Evolutionary conservation across 2,329 filamentous ascomycete species (phyloP).

Genomic region (Pestalotiopsis sp.): DNA sequence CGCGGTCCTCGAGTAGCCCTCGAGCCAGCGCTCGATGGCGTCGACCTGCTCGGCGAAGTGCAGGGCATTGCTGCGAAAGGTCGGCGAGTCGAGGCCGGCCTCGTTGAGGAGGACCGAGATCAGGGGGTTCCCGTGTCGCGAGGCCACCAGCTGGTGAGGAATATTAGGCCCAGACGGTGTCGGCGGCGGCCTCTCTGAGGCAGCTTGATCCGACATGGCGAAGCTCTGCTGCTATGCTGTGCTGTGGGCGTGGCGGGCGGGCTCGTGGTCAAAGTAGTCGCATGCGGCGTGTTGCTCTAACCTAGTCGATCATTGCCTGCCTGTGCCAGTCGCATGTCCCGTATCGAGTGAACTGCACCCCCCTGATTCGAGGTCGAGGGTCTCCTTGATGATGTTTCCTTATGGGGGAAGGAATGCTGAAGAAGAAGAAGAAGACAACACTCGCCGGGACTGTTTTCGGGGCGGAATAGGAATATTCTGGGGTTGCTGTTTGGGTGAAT

Average conservation of each 20-base stretch:
- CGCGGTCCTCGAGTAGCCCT: slow-evolving; percentile 55
- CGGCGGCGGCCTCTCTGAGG: slow-evolving; percentile 19
- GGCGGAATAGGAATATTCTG: neutral
- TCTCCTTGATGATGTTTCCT: neutral
- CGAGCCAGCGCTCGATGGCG: slow-evolving; percentile 89
- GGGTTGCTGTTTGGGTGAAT: neutral
- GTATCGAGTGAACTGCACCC: neutral
- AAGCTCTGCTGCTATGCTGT: neutral
- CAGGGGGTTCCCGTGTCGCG: slow-evolving; percentile 38
- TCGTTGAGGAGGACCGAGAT: slow-evolving; percentile 87
- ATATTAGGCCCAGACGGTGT: slow-evolving; percentile 20
- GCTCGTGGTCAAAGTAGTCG: neutral
- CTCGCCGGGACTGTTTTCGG: neutral
- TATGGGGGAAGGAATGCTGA: neutral
- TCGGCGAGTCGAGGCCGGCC: slow-evolving; percentile 93
- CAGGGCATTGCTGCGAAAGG: slow-evolving; percentile 83
- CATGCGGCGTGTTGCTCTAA: slow-evolving; percentile 4
- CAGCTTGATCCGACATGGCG: slow-evolving; percentile 27
- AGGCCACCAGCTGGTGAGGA: slow-evolving; percentile 10
- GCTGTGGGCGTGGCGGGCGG: neutral
- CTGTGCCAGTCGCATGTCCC: neutral
- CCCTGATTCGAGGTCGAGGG: neutral
- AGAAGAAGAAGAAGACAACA: neutral
- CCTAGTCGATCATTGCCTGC: neutral
- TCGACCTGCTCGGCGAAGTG: slow-evolving; percentile 95